Percentiles rank a stretch among this genome's conserved stretches.
Conservation (phyloP, 352 stramenopile species). For the Phytophthora melonis region DNA sequence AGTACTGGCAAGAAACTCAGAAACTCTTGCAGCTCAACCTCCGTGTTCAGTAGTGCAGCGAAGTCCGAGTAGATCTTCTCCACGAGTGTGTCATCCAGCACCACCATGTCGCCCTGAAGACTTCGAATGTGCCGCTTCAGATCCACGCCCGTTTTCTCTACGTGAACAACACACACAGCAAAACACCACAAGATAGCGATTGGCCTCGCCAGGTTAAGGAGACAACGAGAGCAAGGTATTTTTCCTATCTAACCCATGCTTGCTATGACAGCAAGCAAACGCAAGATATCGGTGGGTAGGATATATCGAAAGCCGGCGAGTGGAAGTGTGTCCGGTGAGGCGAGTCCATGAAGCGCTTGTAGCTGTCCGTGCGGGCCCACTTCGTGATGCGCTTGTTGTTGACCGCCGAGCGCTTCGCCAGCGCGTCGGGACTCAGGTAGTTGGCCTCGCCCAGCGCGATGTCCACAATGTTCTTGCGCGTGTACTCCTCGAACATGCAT, state of each 20-base stretch:
- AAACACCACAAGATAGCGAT: conserved; percentile 33
- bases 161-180: conserved; percentile 59
- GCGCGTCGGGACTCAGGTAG: conserved; percentile 77
- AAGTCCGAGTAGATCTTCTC: conserved; percentile 89
- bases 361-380: conserved; percentile 89
- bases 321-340: conserved; percentile 53
- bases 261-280: conserved; percentile 58
- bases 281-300: conserved; percentile 49
- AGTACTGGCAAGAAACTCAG: conserved; percentile 84
- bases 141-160: conserved; percentile 82
- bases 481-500: conserved; percentile 91
- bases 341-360: conserved; percentile 80
- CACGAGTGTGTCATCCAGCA: conserved; percentile 80
- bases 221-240: conserved; percentile 29
- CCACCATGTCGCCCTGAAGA: conserved; percentile 78
- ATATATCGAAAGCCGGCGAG: conserved; percentile 90
- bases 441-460: conserved; percentile 81
- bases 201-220: conserved; percentile 57
- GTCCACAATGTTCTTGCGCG: conserved; percentile 86
- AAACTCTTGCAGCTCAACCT: conserved; percentile 87
- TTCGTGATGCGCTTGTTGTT: conserved; percentile 92
- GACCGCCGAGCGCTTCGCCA: conserved; percentile 75
- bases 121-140: conserved; percentile 84
- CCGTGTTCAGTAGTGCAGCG: conserved; percentile 69
- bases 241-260: conserved; percentile 12